Evolutionary conservation across 2,329 filamentous ascomycete species (phyloP).

Genomic region (Botrytis hyacinthi): DNA sequence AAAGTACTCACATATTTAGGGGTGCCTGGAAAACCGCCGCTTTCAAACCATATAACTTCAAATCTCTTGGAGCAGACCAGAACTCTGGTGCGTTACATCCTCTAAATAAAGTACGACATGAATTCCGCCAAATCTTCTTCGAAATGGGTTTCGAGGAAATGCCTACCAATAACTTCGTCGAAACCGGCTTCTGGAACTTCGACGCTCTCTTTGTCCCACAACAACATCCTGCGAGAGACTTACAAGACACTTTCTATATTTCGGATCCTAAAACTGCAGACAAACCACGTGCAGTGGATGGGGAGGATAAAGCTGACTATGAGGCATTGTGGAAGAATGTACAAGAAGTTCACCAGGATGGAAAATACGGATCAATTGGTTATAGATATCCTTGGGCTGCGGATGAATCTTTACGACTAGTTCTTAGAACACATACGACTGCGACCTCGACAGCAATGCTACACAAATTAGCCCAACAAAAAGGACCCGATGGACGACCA

Average conservation of each 20-base stretch:
- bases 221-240: slow-evolving; percentile 94
- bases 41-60: slow-evolving; percentile 86
- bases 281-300: slow-evolving; percentile 55
- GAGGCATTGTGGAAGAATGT: slow-evolving; percentile 87
- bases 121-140: slow-evolving; percentile 98
- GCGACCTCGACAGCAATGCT: slow-evolving; percentile 88
- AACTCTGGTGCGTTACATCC: slow-evolving; percentile 62
- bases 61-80: slow-evolving; percentile 58
- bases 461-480: slow-evolving; percentile 80
- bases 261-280: slow-evolving; percentile 81
- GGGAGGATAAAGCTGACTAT: slow-evolving; percentile 65
- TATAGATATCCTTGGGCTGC: slow-evolving; percentile 94
- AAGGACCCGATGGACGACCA: slow-evolving; percentile 65
- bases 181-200: slow-evolving; percentile 99
- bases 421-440: slow-evolving; percentile 94
- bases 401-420: slow-evolving; percentile 81
- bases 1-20: slow-evolving; percentile 39
- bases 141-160: slow-evolving; percentile 99
- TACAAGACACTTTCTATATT: slow-evolving; percentile 99
- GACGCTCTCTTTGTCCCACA: slow-evolving; percentile 95
- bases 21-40: slow-evolving; percentile 90
- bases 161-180: slow-evolving; percentile 89
- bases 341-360: slow-evolving; percentile 80
- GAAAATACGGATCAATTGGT: slow-evolving; percentile 91
- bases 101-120: slow-evolving; percentile 90